Evolutionary conservation across 2,329 filamentous ascomycete genomes (phyloP).

Genomic region (Apiospora saccharicola): DNA sequence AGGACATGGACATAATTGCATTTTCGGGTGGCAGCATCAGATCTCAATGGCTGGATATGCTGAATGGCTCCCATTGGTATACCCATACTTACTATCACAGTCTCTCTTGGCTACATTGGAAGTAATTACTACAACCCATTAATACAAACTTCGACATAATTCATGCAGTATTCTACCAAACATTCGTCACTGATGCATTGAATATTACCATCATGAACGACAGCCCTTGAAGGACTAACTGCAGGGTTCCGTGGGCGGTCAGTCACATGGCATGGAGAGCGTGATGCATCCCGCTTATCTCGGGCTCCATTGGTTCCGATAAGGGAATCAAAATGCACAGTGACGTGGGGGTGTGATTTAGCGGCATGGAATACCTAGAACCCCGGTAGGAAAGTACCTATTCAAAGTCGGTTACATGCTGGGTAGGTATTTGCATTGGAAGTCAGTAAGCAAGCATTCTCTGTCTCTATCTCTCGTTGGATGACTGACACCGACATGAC

Average conservation of each 20-base stretch:
- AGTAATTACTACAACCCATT: neutral
- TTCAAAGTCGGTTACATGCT: neutral
- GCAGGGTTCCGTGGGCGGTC: neutral
- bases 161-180: neutral
- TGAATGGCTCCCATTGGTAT: neutral
- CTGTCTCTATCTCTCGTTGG: neutral
- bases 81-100: neutral
- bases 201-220: neutral
- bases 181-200: neutral
- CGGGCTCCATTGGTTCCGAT: neutral
- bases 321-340: slow-evolving; percentile 6
- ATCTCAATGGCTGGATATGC: neutral
- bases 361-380: neutral
- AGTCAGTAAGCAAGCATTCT: neutral
- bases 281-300: neutral
- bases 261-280: neutral
- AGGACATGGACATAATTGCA: slow-evolving; percentile 12
- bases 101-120: neutral
- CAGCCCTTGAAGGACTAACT: no score
- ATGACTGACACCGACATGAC: neutral
- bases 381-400: neutral
- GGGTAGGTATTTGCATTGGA: neutral
- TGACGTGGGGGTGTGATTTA: slow-evolving; percentile 1
- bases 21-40: slow-evolving; percentile 7
- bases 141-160: slow-evolving; percentile 1